Evolutionary conservation across 345 rosid genomes (phyloP), one percentile per base, ranked within the genome.

Genomic region (Litchi chinensis): DNA sequence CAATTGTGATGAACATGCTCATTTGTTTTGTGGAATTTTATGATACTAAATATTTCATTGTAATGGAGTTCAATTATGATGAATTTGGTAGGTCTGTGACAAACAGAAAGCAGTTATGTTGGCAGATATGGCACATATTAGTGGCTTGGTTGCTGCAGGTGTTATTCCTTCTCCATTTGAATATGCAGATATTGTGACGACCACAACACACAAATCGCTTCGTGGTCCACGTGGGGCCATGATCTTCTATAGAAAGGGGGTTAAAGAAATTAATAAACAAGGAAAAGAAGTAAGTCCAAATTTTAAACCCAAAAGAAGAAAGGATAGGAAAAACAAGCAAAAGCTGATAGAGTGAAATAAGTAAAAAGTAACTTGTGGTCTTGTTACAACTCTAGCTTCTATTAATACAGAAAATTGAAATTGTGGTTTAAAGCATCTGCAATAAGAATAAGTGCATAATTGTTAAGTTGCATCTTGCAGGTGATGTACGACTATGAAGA

Each of bases 161-260:
- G 97, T 95, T 79, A 90, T 95, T 65, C 98, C 99, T 73, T 93
- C 98, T 82, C 99, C 99, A 40, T 95, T 93, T 71, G 98, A 95
- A 85, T 93, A 91, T 85, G 98, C 98, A 16, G 99, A 93, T 86
- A 79, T 95, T 60, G 98, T 95, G 82, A 95, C 99, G 2, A 95
- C 99, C 67, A 93, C 99, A 62, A 95, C 99, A 43, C 99, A 95
- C 84, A 95, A 95, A 81, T 95, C 99, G 15, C 98, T 95, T 68
- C 97, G 99, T 62, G 99, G 99, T 81, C 98, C 99, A 32, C 91
- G 99, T 77, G 99, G 99, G 16, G 99, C 98, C 64, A 92, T 95
- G 98, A 95, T 95, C 82, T 95, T 95, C 91, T 95, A 89, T 84
- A 90, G 93, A 85, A 95, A 93, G 88, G 99, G 97, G 16, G 77